phyloP scores from a whole-genome alignment of 257 asterid species.

The Anisodus acutangulus region DNA sequence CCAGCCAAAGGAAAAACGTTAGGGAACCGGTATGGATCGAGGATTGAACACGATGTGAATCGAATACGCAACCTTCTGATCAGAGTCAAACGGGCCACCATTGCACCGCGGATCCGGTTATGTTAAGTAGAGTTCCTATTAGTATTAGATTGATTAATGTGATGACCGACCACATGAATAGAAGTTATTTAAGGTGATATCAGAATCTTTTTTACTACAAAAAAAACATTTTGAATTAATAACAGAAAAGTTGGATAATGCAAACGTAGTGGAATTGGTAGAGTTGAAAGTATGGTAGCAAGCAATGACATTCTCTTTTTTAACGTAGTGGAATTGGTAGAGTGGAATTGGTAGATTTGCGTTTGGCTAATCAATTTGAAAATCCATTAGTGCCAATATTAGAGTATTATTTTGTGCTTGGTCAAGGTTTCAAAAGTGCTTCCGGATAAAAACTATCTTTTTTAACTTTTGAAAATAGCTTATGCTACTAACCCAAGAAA shows the following conservation, averaged over 20 bases:
- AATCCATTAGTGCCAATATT: too few species aligned
- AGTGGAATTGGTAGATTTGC: not conserved
- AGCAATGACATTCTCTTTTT: not conserved
- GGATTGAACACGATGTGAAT: slow-evolving; percentile 76
- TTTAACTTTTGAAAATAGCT: too few species aligned
- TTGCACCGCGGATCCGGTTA: slow-evolving; percentile 49
- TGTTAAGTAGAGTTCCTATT: not conserved
- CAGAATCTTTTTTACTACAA: not conserved
- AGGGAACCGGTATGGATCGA: not conserved
- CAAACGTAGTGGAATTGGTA: not conserved
- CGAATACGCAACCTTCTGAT: slow-evolving; percentile 99
- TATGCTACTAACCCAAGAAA: too few species aligned
- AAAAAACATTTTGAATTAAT: too few species aligned
- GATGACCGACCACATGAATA: not conserved
- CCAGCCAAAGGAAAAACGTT: too few species aligned
- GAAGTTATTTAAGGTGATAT: not conserved
- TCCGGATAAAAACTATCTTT: too few species aligned
- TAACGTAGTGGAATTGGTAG: not conserved
- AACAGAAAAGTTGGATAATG: not conserved
- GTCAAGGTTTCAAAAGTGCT: too few species aligned
- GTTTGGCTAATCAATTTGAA: too few species aligned
- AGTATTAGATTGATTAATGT: not conserved
- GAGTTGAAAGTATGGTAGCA: not conserved
- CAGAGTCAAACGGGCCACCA: slow-evolving; percentile 97
- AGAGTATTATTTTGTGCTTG: too few species aligned